Evolutionary conservation across 1,284 basidiomycete genomes (phyloP).

Genomic region (Sporisorium graminicola): DNA sequence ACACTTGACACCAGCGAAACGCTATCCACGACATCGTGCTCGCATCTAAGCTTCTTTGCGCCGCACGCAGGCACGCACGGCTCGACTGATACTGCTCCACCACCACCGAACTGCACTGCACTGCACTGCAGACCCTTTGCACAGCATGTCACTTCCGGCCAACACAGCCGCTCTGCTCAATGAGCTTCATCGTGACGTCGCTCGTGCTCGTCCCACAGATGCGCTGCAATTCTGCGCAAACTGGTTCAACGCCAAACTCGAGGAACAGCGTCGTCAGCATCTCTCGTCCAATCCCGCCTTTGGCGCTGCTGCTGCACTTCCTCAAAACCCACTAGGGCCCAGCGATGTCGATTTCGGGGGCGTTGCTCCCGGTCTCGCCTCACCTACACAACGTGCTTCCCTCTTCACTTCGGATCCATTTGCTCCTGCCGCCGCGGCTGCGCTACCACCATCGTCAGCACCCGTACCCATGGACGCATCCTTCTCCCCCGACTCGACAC

Average conservation of each 20-base stretch:
- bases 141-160: conserved; percentile 39
- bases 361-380: conserved; percentile 36
- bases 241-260: conserved; percentile 90
- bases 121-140: not conserved
- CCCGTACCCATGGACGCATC: conserved; percentile 29
- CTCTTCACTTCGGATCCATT: conserved; percentile 44
- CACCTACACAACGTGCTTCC: conserved; percentile 46
- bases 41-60: not conserved
- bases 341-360: conserved; percentile 26
- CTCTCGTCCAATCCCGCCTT: conserved; percentile 67
- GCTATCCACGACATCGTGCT: not conserved
- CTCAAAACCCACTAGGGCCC: conserved; percentile 43
- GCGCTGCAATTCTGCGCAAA: conserved; percentile 92
- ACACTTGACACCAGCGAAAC: not conserved
- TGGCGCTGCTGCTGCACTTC: conserved; percentile 27
- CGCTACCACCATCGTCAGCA: conserved; percentile 8
- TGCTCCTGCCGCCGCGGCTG: conserved; percentile 3
- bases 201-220: conserved; percentile 86
- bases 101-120: not conserved
- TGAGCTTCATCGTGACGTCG: conserved; percentile 87
- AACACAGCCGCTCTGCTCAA: conserved; percentile 74
- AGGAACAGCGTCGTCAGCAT: conserved; percentile 82
- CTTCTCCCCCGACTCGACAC: conserved; percentile 22
- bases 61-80: not conserved
- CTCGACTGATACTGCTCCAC: not conserved